These are phyloP conservation scores for Zasmidium citrigriseum DNA, from an alignment of 2,329 filamentous ascomycete genomes.

Conservation along the genomic window DNA sequence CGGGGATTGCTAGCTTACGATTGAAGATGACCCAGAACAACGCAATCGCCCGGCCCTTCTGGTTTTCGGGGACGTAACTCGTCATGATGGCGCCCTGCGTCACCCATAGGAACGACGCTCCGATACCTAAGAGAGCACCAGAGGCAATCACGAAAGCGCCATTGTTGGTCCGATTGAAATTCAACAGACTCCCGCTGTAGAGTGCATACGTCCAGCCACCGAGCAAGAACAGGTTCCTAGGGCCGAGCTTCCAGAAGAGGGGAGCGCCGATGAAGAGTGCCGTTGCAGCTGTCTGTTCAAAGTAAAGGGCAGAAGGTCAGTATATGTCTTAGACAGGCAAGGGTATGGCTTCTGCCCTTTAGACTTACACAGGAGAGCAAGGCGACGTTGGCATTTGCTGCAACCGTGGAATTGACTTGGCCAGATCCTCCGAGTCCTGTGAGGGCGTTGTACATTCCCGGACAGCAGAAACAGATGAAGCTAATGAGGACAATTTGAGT, in stretches of 20 bases:
- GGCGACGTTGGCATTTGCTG: neutral
- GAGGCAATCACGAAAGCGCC: neutral
- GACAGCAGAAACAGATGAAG: neutral
- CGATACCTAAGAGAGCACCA: neutral
- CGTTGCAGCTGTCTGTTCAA: neutral
- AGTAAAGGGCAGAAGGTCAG: too few relatives aligned
- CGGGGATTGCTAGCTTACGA: neutral
- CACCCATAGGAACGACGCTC: neutral
- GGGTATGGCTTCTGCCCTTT: too few relatives aligned
- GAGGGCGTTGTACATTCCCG: neutral
- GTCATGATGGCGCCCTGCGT: neutral
- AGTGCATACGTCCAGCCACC: neutral
- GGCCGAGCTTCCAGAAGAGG: neutral
- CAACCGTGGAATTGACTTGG: neutral
- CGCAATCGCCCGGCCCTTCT: neutral
- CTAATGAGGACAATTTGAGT: neutral
- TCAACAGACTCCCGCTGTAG: neutral
- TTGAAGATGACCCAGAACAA: constrained; percentile 2
- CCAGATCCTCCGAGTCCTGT: neutral
- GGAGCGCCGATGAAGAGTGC: neutral
- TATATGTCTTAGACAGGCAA: too few relatives aligned
- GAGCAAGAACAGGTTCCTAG: neutral
- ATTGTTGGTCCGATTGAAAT: neutral
- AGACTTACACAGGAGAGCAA: neutral
- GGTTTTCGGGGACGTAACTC: neutral